These are phyloP conservation scores for Phialophora verrucosa DNA, from an alignment of 2,329 filamentous ascomycete species.

Conservation along the genomic window DNA sequence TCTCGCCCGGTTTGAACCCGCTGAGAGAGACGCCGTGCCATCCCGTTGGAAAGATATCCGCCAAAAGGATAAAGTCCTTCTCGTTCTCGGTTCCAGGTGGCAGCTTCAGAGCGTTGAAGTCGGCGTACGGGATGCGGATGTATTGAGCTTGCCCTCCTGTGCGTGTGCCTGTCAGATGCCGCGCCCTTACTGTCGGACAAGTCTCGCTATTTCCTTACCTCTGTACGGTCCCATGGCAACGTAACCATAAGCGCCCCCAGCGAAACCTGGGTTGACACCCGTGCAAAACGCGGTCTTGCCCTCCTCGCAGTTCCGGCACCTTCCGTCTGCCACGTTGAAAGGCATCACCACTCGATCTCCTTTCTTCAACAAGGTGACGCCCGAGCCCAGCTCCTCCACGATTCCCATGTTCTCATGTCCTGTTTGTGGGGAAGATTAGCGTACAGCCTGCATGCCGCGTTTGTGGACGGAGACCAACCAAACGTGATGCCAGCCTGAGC, in stretches of 20 bases:
- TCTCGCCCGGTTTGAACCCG: constrained; percentile 56
- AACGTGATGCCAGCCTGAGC: constrained; percentile 68
- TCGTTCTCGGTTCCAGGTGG: constrained; percentile 67
- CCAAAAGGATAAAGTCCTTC: constrained; percentile 62
- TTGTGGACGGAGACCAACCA: constrained; percentile 44
- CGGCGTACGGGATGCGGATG: constrained; percentile 68
- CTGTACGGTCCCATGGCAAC: constrained; percentile 64
- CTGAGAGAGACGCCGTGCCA: constrained; percentile 48
- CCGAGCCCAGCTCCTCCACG: constrained; percentile 60
- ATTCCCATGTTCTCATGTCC: constrained; percentile 68
- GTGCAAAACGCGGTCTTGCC: constrained; percentile 70
- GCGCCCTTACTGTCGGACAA: not conserved
- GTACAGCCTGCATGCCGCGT: not conserved
- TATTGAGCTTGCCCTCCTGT: constrained; percentile 66
- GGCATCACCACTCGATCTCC: constrained; percentile 69
- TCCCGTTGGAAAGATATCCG: constrained; percentile 51
- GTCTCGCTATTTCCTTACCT: constrained; percentile 8
- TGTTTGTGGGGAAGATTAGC: constrained; percentile 19
- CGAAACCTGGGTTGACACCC: constrained; percentile 66
- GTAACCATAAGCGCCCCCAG: constrained; percentile 66
- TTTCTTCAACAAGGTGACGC: constrained; percentile 66
- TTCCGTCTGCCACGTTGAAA: constrained; percentile 68
- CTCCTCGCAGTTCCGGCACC: constrained; percentile 69
- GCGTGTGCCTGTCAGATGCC: constrained; percentile 49
- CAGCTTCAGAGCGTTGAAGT: constrained; percentile 68